Evolutionary conservation across 441 rosid genomes (phyloP).

Genomic region (Bocquillonia castaneifolia): DNA sequence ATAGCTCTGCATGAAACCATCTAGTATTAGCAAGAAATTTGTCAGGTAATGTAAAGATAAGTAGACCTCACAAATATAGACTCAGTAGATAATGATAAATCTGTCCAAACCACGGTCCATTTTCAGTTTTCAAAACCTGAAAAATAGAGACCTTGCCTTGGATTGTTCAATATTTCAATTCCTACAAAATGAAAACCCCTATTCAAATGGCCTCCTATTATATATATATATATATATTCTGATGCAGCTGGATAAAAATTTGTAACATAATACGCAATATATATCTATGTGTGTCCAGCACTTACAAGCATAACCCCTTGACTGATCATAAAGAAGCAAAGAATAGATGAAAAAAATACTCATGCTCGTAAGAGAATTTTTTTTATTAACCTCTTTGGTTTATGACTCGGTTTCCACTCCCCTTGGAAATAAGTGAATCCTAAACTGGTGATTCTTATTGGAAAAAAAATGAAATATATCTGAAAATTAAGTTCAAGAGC

Average conservation of each 20-base stretch:
- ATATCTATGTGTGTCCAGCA: not conserved
- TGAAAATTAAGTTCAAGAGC: constrained; percentile 5
- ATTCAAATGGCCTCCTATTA: not conserved
- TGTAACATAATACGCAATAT: not conserved
- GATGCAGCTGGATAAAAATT: not conserved
- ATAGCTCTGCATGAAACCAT: constrained; percentile 61
- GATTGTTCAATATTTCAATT: not conserved
- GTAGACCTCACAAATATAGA: not conserved
- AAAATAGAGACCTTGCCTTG: not conserved
- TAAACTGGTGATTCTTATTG: not conserved
- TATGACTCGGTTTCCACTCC: not conserved
- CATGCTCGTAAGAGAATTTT: not conserved
- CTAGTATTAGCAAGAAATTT: constrained; percentile 5
- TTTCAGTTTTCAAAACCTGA: not conserved
- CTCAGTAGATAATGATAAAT: not conserved
- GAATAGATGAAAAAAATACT: not conserved
- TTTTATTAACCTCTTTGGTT: not conserved
- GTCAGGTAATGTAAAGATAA: not conserved
- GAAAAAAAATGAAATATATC: not conserved
- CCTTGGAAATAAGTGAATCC: not conserved
- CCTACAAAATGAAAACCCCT: not conserved
- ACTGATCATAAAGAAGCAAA: not conserved
- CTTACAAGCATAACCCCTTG: not conserved
- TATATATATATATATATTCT: not conserved
- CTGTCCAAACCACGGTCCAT: not conserved